These are phyloP conservation scores for Cladophialophora exuberans DNA, from an alignment of 2,329 filamentous ascomycete genomes.

Conservation along the genomic window DNA sequence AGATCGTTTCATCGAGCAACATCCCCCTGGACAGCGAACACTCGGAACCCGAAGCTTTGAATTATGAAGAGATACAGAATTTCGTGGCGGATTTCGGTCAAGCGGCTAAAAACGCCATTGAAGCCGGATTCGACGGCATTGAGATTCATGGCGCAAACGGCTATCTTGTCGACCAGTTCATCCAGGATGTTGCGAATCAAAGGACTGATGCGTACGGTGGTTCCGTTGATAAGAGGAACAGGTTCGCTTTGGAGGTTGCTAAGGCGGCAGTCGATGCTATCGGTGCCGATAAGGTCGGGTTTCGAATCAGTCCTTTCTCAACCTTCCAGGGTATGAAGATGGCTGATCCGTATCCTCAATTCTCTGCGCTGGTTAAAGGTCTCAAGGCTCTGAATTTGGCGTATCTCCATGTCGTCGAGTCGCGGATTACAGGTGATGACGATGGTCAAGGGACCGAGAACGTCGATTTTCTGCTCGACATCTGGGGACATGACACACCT, in stretches of 20 bases:
- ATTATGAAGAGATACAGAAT: conserved; percentile 47
- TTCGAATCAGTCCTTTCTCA: conserved; percentile 53
- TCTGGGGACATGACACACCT: conserved; percentile 56
- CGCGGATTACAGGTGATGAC: conserved; percentile 49
- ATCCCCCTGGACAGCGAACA: conserved; percentile 3
- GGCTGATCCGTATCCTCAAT: conserved; percentile 63
- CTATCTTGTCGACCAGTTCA: conserved; percentile 58
- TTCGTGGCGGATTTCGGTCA: conserved; percentile 49
- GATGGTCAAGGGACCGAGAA: conserved; percentile 37
- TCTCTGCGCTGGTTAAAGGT: conserved; percentile 56
- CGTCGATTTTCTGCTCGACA: conserved; percentile 20
- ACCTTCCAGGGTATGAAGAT: conserved; percentile 57
- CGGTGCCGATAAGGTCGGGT: conserved; percentile 47
- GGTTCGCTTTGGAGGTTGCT: conserved; percentile 56
- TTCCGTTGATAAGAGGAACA: conserved; percentile 54
- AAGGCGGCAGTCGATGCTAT: conserved; percentile 39
- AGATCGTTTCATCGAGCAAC: conserved; percentile 10
- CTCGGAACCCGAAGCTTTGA: conserved; percentile 36
- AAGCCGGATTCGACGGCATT: conserved; percentile 27
- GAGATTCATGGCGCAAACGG: conserved; percentile 40
- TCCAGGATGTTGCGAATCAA: conserved; percentile 54
- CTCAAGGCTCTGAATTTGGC: conserved; percentile 57
- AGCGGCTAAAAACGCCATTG: conserved; percentile 56
- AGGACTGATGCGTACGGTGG: conserved; percentile 57
- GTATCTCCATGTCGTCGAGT: conserved; percentile 62